Evolutionary conservation across 495 filamentous ascomycete species (phyloP).

Genomic region (Tetracladium marchalianum): DNA sequence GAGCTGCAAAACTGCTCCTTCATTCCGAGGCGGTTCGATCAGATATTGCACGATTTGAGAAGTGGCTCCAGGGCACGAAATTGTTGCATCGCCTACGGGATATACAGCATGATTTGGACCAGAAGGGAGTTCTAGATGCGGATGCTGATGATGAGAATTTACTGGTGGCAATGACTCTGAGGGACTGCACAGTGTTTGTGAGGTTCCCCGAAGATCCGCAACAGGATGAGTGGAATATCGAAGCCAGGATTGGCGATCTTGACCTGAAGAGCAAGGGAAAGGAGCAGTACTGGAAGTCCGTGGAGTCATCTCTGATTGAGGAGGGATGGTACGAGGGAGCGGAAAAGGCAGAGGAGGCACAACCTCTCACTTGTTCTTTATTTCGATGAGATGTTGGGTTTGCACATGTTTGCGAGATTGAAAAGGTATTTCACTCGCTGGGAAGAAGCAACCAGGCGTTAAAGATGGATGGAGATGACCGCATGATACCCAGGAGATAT

Average conservation of each 20-base stretch:
- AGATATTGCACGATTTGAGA: slow-evolving; percentile 12
- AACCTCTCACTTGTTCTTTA: neutral
- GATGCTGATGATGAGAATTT: slow-evolving; percentile 21
- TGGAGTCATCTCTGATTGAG: slow-evolving; percentile 51
- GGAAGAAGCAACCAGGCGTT: too few species aligned
- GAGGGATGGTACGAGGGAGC: slow-evolving; percentile 65
- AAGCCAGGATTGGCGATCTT: slow-evolving; percentile 75
- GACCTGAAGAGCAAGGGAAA: slow-evolving; percentile 79
- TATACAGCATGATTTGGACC: slow-evolving; percentile 41
- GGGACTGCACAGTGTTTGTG: slow-evolving; percentile 75
- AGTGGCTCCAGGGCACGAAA: slow-evolving; percentile 20
- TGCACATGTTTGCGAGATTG: too few species aligned
- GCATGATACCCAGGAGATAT: too few species aligned
- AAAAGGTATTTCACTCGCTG: too few species aligned
- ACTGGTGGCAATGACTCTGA: slow-evolving; percentile 65
- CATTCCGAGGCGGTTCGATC: slow-evolving; percentile 64
- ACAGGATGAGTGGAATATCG: slow-evolving; percentile 41
- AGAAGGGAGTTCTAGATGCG: slow-evolving; percentile 28
- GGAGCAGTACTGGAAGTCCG: slow-evolving; percentile 57
- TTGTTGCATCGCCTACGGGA: slow-evolving; percentile 36
- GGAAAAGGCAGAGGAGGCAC: slow-evolving; percentile 25
- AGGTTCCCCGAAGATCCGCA: neutral
- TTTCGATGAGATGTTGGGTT: too few species aligned
- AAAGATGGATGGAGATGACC: too few species aligned
- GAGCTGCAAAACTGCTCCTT: slow-evolving; percentile 70